Evolutionary conservation across 2,329 filamentous ascomycete genomes (phyloP).

Genomic region (Pseudocercospora fijiensis): DNA sequence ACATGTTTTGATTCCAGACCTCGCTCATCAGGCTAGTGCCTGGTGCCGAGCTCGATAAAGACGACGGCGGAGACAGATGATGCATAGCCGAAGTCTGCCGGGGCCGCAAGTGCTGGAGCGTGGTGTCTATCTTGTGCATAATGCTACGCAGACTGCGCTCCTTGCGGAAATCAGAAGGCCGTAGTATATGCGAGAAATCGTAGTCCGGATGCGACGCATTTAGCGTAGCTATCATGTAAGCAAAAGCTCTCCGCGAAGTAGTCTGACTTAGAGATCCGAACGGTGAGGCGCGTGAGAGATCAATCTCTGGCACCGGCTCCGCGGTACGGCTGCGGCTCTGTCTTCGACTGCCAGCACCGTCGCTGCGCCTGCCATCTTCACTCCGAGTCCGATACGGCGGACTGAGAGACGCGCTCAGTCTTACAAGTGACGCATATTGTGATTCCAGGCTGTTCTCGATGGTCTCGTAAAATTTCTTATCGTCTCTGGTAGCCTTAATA

Average conservation of each 20-base stretch:
- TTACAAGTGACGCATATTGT: slow-evolving; percentile 83
- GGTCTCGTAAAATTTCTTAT: slow-evolving; percentile 96
- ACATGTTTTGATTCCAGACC: slow-evolving; percentile 84
- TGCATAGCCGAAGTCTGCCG: slow-evolving; percentile 26
- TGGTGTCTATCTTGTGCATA: slow-evolving; percentile 84
- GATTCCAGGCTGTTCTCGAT: slow-evolving; percentile 90
- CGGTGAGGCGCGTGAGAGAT: slow-evolving; percentile 82
- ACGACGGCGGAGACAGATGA: slow-evolving; percentile 30
- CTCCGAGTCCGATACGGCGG: slow-evolving; percentile 60
- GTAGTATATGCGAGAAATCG: slow-evolving; percentile 90
- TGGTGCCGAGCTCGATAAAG: slow-evolving; percentile 30
- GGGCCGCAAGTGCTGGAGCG: slow-evolving; percentile 80
- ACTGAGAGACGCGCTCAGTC: slow-evolving; percentile 82
- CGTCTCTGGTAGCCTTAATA: slow-evolving; percentile 88
- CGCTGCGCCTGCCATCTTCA: slow-evolving; percentile 28
- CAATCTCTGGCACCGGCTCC: slow-evolving; percentile 42
- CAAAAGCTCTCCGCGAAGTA: slow-evolving; percentile 85
- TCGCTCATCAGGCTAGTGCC: slow-evolving; percentile 31
- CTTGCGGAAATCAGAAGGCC: slow-evolving; percentile 84
- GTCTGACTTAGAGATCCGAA: slow-evolving; percentile 89
- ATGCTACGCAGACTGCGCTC: slow-evolving; percentile 77
- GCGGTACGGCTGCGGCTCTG: slow-evolving; percentile 31
- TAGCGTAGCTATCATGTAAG: slow-evolving; percentile 91
- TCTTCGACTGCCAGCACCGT: slow-evolving; percentile 38
- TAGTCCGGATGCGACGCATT: slow-evolving; percentile 97